phyloP scores from a whole-genome alignment of 108 stramenopile species.

The Cylindrotheca fusiformis region DNA sequence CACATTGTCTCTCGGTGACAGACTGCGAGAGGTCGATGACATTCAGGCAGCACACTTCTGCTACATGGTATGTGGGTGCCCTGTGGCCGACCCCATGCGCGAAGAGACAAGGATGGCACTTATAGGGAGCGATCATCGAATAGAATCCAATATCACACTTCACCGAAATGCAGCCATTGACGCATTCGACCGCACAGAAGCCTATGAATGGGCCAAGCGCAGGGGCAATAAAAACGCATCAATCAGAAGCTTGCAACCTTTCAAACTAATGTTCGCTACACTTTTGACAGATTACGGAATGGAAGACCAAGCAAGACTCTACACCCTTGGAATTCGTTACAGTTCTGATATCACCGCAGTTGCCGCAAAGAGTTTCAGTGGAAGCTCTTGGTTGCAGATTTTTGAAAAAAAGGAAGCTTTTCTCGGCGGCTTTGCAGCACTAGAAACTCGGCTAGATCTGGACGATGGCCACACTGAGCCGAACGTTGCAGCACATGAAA shows the following conservation, averaged over 20 bases:
- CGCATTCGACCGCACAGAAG: slow-evolving; percentile 78
- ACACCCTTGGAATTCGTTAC: slow-evolving; percentile 51
- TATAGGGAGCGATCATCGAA: slow-evolving; percentile 66
- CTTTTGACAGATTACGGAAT: slow-evolving; percentile 69
- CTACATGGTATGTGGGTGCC: slow-evolving; percentile 76
- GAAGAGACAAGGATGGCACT: slow-evolving; percentile 49
- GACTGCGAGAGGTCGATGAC: slow-evolving; percentile 54
- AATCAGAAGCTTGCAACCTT: slow-evolving; percentile 63
- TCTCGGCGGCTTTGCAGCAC: neutral
- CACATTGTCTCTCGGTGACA: slow-evolving; percentile 75
- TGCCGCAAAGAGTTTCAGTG: neutral
- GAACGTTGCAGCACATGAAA: neutral
- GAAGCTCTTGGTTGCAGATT: neutral
- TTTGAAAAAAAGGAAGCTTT: neutral
- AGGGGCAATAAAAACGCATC: slow-evolving; percentile 69
- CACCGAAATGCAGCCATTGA: slow-evolving; percentile 53
- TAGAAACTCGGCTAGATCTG: neutral
- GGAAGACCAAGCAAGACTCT: slow-evolving; percentile 42
- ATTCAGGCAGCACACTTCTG: slow-evolving; percentile 79
- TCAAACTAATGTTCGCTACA: slow-evolving; percentile 77
- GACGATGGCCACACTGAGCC: neutral
- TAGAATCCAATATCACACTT: slow-evolving; percentile 32
- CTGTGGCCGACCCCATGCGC: slow-evolving; percentile 44
- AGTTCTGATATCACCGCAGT: slow-evolving; percentile 30
- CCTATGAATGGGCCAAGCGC: slow-evolving; percentile 89